These are phyloP conservation scores for Cryphonectria naterciae DNA, from an alignment of 2,329 filamentous ascomycete species.

Conservation along the genomic window DNA sequence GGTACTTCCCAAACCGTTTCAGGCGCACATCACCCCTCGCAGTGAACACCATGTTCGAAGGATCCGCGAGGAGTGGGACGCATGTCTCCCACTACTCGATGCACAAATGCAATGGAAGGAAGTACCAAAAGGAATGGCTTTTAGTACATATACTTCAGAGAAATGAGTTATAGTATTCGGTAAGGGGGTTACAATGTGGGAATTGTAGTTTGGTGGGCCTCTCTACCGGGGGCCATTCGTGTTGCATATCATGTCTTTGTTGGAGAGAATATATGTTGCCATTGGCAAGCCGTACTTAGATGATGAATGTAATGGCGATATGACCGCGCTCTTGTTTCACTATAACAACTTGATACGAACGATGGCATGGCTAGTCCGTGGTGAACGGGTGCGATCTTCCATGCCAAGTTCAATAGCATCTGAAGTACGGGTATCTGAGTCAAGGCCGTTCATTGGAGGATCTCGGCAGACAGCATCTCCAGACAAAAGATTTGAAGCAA, in stretches of 20 bases:
- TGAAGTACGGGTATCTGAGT: too few relatives aligned
- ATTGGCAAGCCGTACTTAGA: too few relatives aligned
- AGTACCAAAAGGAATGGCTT: conserved; percentile 23
- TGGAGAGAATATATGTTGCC: not conserved
- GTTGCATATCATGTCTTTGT: not conserved
- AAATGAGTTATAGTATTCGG: not conserved
- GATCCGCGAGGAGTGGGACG: conserved; percentile 20
- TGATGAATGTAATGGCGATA: too few relatives aligned
- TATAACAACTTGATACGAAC: too few relatives aligned
- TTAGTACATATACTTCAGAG: not conserved
- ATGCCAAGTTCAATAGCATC: too few relatives aligned
- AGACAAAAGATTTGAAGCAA: too few relatives aligned
- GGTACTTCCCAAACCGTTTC: conserved; percentile 22
- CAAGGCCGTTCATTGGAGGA: too few relatives aligned
- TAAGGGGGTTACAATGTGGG: not conserved
- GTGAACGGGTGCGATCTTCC: too few relatives aligned
- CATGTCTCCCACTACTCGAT: conserved; percentile 23
- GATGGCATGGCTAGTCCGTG: too few relatives aligned
- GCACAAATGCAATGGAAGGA: conserved; percentile 26
- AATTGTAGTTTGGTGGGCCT: not conserved
- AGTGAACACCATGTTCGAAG: conserved; percentile 13
- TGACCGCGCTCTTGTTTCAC: too few relatives aligned
- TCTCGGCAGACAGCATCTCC: too few relatives aligned
- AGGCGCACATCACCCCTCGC: conserved; percentile 17
- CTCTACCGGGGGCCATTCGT: not conserved